These are phyloP conservation scores for Quercus gilva DNA, from an alignment of 306 rosid genomes.

Conservation along the genomic window DNA sequence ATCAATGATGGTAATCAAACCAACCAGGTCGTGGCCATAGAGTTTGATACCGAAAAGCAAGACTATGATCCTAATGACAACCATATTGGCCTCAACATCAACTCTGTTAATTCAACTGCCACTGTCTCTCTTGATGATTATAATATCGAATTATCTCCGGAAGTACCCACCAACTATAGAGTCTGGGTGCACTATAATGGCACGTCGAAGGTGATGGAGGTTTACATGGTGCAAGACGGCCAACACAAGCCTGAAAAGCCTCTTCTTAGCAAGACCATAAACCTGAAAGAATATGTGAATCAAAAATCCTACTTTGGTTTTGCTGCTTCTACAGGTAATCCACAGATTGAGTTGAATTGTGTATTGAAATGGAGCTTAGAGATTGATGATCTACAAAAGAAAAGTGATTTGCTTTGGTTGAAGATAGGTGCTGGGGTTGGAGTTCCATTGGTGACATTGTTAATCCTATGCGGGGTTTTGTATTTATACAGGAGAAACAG, in stretches of 20 bases:
- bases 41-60: constrained; percentile 47
- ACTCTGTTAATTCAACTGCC: constrained; percentile 33
- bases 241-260: constrained; percentile 25
- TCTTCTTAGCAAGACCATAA: constrained; percentile 28
- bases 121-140: constrained; percentile 17
- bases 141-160: constrained; percentile 33
- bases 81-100: constrained; percentile 49
- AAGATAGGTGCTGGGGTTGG: constrained; percentile 34
- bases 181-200: constrained; percentile 46
- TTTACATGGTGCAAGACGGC: constrained; percentile 27
- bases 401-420: constrained; percentile 18
- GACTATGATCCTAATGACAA: constrained; percentile 35
- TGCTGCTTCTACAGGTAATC: constrained; percentile 43
- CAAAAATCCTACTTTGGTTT: constrained; percentile 41
- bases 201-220: constrained; percentile 30
- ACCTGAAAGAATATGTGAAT: constrained; percentile 29
- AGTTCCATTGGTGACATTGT: constrained; percentile 11
- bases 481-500: constrained; percentile 19
- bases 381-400: constrained; percentile 16
- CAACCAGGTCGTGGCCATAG: constrained; percentile 40
- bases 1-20: constrained; percentile 17
- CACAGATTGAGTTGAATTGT: constrained; percentile 35
- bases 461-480: constrained; percentile 7
- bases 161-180: background rate
- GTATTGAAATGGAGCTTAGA: constrained; percentile 38